Conservation (phyloP, 2,329 filamentous ascomycete genomes). For the Chaetomium sp. region DNA sequence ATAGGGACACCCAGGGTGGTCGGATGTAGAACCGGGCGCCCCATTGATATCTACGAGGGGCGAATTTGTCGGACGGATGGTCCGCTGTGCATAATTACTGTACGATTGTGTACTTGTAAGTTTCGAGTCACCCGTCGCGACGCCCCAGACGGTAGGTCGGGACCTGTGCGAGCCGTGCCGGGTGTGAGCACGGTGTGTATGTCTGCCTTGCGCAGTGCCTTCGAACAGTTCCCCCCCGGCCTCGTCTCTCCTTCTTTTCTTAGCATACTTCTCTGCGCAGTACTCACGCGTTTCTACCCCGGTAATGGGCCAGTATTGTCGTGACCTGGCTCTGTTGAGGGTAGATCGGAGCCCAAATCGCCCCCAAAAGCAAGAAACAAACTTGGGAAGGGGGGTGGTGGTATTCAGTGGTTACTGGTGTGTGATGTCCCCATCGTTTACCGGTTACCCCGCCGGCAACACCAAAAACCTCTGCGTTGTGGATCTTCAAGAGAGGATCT, state of each 20-base stretch:
- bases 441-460: conserved; percentile 12
- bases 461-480: conserved; percentile 3
- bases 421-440: not conserved
- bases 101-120: not conserved
- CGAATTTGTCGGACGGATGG: conserved; percentile 6
- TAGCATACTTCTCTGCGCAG: conserved; percentile 15
- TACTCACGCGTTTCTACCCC: conserved; percentile 9
- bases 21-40: conserved; percentile 14
- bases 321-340: conserved; percentile 12
- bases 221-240: conserved; percentile 1
- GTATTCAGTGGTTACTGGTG: too few species aligned
- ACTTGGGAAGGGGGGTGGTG: too few species aligned
- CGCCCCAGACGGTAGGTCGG: conserved; percentile 14
- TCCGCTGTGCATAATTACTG: not conserved
- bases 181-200: not conserved
- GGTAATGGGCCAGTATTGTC: conserved; percentile 13
- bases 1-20: conserved; percentile 6
- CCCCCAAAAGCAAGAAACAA: too few species aligned
- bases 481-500: conserved; percentile 16
- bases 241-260: conserved; percentile 2
- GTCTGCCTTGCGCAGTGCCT: not conserved
- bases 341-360: conserved; percentile 2
- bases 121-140: not conserved
- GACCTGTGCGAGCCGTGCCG: conserved; percentile 7
- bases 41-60: conserved; percentile 12